A percentile compares a stretch with the other conserved stretches of the same genome.
phyloP scores from a whole-genome alignment of 2,329 filamentous ascomycete genomes.

The Fusarium kyushuense region DNA sequence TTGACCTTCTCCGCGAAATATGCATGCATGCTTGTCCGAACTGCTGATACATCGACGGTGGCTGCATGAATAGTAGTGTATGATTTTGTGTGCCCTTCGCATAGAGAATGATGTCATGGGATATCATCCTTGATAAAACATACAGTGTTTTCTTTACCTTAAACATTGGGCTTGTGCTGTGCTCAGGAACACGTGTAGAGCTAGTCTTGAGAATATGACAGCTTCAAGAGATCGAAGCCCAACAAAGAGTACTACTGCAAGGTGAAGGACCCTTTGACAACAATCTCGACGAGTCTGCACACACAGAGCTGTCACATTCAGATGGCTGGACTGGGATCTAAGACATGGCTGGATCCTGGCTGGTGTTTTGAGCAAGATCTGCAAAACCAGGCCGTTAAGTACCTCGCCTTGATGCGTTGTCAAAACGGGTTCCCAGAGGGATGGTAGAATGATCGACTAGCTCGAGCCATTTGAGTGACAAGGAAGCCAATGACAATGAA shows the following conservation, averaged over 20 bases:
- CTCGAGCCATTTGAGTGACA: neutral
- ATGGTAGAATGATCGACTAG: constrained; percentile 32
- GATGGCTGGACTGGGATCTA: constrained; percentile 16
- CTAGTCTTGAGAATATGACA: constrained; percentile 3
- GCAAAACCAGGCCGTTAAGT: constrained; percentile 2
- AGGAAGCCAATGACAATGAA: constrained; percentile 16
- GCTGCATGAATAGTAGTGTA: constrained; percentile 9
- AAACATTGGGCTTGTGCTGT: neutral
- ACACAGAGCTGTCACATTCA: constrained; percentile 1
- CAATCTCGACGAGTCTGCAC: neutral
- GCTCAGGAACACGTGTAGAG: neutral
- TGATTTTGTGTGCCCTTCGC: neutral
- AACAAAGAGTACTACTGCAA: constrained; percentile 7
- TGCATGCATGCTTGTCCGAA: neutral
- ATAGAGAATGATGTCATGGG: neutral
- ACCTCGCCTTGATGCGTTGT: constrained; percentile 28
- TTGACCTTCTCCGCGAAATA: neutral
- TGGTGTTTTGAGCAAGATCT: constrained; percentile 6
- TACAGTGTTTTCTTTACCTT: neutral
- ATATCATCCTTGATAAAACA: neutral
- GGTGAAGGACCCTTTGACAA: neutral
- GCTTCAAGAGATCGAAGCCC: neutral
- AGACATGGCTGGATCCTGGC: constrained; percentile 13
- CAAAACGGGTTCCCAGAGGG: constrained; percentile 10
- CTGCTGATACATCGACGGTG: neutral